These are phyloP conservation scores for Ceratobasidium sp. DNA, from an alignment of 1,284 basidiomycete genomes.

Conservation along the genomic window DNA sequence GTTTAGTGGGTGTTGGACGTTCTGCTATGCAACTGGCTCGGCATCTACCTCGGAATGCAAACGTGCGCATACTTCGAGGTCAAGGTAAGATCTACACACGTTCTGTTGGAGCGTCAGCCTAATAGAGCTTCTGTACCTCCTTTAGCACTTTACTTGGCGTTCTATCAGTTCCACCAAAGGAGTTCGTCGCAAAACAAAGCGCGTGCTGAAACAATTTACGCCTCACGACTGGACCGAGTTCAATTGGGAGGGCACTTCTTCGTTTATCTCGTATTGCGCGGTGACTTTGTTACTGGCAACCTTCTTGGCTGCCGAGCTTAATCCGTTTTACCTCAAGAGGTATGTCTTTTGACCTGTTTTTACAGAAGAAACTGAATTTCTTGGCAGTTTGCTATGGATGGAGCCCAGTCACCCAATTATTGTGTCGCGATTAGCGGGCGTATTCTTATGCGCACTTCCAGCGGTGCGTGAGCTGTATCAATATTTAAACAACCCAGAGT, in stretches of 20 bases:
- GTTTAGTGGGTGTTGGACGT: slow-evolving; percentile 87
- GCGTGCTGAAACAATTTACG: slow-evolving; percentile 83
- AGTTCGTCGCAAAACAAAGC: slow-evolving; percentile 78
- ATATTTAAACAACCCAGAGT: slow-evolving; percentile 83
- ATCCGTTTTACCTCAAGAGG: slow-evolving; percentile 85
- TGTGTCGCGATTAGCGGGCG: slow-evolving; percentile 76
- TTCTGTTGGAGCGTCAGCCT: slow-evolving; percentile 7
- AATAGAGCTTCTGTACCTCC: slow-evolving; percentile 70
- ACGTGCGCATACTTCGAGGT: slow-evolving; percentile 87
- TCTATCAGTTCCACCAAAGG: slow-evolving; percentile 82
- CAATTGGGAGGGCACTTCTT: slow-evolving; percentile 85
- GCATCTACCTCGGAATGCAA: slow-evolving; percentile 84
- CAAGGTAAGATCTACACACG: slow-evolving; percentile 65
- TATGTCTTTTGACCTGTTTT: slow-evolving; percentile 32
- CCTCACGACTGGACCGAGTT: slow-evolving; percentile 89
- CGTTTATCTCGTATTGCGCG: slow-evolving; percentile 78
- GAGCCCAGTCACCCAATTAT: slow-evolving; percentile 87
- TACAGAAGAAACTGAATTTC: slow-evolving; percentile 18
- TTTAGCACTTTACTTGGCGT: slow-evolving; percentile 83
- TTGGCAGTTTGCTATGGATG: slow-evolving; percentile 82
- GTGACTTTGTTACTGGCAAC: slow-evolving; percentile 80
- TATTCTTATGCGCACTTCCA: slow-evolving; percentile 85
- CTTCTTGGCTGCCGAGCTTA: slow-evolving; percentile 85
- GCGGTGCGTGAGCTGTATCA: slow-evolving; percentile 83
- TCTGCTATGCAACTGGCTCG: slow-evolving; percentile 86